Conservation (phyloP, 2,329 filamentous ascomycete genomes). For the Alternaria triticimaculans region DNA sequence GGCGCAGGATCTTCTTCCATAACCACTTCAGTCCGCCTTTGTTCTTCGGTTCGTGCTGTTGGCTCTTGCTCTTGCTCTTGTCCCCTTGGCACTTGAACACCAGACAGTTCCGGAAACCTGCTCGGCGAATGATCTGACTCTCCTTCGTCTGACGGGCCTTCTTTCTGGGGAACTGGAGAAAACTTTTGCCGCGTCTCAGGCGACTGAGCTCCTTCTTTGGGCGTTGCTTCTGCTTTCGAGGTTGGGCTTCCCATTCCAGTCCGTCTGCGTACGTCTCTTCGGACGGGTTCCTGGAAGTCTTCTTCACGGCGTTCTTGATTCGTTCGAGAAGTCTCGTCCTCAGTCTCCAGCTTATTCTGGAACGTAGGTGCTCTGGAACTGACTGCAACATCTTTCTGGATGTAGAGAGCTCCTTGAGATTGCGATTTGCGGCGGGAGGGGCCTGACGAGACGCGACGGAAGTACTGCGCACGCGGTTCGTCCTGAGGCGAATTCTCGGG, state of each 20-base stretch:
- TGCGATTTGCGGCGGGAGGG: background rate
- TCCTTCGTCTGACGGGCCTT: background rate
- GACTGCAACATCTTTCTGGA: background rate
- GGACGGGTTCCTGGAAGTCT: background rate
- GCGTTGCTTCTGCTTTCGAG: background rate
- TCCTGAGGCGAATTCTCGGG: constrained; percentile 1
- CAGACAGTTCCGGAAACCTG: constrained; percentile 6
- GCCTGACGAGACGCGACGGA: background rate
- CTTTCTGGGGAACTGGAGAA: constrained; percentile 4
- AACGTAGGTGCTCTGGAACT: background rate
- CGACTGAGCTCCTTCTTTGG: background rate
- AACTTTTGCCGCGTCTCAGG: background rate
- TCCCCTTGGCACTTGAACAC: constrained; percentile 5
- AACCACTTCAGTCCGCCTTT: background rate
- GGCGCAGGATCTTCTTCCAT: background rate
- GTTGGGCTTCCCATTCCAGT: background rate
- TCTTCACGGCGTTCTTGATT: background rate
- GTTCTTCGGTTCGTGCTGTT: background rate
- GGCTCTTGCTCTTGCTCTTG: constrained; percentile 7
- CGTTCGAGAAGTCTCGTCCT: background rate
- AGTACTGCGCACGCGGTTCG: background rate
- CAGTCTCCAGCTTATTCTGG: background rate
- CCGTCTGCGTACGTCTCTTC: background rate
- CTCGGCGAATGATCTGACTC: constrained; percentile 1
- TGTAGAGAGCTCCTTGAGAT: background rate